A percentile compares a stretch with the other conserved stretches of the same genome.
These are phyloP conservation scores for Byssoonygena ceratinophila DNA, from an alignment of 2,329 filamentous ascomycete genomes.

Conservation along the genomic window DNA sequence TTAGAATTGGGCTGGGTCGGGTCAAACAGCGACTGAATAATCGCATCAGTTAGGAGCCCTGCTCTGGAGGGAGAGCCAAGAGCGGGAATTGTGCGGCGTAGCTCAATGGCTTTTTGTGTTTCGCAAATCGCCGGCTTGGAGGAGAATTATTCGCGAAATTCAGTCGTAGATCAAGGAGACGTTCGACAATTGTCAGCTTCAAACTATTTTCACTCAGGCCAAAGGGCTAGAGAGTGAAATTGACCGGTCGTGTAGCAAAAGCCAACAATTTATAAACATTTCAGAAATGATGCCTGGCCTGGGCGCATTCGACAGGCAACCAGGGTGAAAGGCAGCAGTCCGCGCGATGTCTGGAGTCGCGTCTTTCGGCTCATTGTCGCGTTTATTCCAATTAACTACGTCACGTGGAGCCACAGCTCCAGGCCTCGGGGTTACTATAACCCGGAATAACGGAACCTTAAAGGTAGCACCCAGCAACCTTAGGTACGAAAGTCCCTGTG, in stretches of 20 bases:
- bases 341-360: neutral
- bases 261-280: no score
- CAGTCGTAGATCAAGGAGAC: no score
- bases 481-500: no score
- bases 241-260: no score
- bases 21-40: neutral
- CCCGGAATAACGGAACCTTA: neutral
- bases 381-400: neutral
- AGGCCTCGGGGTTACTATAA: neutral
- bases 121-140: no score
- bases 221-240: no score
- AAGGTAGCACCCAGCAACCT: no score
- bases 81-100: neutral
- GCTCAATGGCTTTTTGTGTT: neutral
- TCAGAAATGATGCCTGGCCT: no score
- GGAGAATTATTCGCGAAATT: no score
- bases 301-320: neutral
- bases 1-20: neutral
- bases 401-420: neutral
- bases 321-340: neutral
- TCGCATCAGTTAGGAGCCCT: neutral
- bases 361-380: neutral
- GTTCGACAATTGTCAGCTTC: neutral
- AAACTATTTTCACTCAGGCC: no score
- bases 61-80: neutral